Evolutionary conservation across 2,329 filamentous ascomycete genomes (phyloP).

Genomic region (Fusarium fracticaudum): DNA sequence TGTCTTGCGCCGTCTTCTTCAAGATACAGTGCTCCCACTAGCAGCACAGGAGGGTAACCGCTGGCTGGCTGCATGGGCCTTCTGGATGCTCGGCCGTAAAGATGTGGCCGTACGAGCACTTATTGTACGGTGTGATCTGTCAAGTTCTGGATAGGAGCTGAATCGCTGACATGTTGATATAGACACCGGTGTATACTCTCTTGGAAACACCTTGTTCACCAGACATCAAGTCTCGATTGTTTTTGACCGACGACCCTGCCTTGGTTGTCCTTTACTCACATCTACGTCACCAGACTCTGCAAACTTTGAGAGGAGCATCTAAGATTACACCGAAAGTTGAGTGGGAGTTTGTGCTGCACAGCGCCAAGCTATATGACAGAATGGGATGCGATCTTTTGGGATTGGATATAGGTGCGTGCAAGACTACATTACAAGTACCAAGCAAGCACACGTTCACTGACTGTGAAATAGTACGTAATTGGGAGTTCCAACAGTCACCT

Average conservation of each 20-base stretch:
- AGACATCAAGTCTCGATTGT: conserved; percentile 78
- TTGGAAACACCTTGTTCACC: conserved; percentile 74
- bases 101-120: conserved; percentile 87
- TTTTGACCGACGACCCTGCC: conserved; percentile 90
- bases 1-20: conserved; percentile 76
- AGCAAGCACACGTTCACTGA: conserved; percentile 20
- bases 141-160: background rate
- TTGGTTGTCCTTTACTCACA: conserved; percentile 88
- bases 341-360: conserved; percentile 90
- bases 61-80: conserved; percentile 96
- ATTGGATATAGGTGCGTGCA: conserved; percentile 76
- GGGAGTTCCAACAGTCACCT: conserved; percentile 76
- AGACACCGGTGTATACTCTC: conserved; percentile 82
- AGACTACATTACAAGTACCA: background rate
- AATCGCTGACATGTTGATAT: conserved; percentile 2
- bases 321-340: conserved; percentile 82
- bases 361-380: conserved; percentile 82
- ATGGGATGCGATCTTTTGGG: conserved; percentile 96
- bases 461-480: conserved; percentile 71
- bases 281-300: conserved; percentile 80
- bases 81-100: conserved; percentile 85
- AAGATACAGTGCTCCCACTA: conserved; percentile 80
- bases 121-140: conserved; percentile 66
- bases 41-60: conserved; percentile 86
- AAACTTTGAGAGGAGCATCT: conserved; percentile 85